Conservation (phyloP, 345 rosid genomes). For the Brassica carinata region DNA sequence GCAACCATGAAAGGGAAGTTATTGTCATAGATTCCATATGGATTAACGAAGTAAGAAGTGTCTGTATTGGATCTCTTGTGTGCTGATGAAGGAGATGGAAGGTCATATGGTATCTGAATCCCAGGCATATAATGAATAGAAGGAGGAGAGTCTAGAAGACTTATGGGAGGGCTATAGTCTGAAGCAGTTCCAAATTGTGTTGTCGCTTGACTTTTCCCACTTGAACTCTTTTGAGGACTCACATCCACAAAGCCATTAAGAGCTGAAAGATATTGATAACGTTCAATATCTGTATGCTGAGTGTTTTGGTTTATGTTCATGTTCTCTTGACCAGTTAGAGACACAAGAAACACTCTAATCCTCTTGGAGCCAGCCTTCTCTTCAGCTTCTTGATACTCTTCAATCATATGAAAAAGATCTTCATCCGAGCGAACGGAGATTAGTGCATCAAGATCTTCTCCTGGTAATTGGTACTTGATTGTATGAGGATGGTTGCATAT, state of each 20-base stretch:
- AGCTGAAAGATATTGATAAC: slow-evolving; percentile 63
- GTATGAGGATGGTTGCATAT: slow-evolving; percentile 72
- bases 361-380: slow-evolving; percentile 63
- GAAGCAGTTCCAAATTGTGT: slow-evolving; percentile 54
- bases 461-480: slow-evolving; percentile 91
- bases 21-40: slow-evolving; percentile 39
- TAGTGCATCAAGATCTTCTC: slow-evolving; percentile 90
- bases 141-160: slow-evolving; percentile 49
- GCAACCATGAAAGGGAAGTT: slow-evolving; percentile 38
- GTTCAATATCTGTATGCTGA: slow-evolving; percentile 51
- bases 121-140: slow-evolving; percentile 41
- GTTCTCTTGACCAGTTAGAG: slow-evolving; percentile 40
- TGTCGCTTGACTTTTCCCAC: slow-evolving; percentile 36
- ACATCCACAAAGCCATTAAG: slow-evolving; percentile 64
- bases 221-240: slow-evolving; percentile 54
- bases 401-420: slow-evolving; percentile 82
- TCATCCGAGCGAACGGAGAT: slow-evolving; percentile 82
- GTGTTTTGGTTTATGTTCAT: slow-evolving; percentile 2
- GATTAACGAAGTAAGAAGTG: slow-evolving; percentile 39
- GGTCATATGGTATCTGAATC: slow-evolving; percentile 40
- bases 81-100: slow-evolving; percentile 50
- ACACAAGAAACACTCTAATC: slow-evolving; percentile 66
- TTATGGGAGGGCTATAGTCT: slow-evolving; percentile 46
- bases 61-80: slow-evolving; percentile 48
- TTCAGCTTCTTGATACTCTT: slow-evolving; percentile 78